Conservation (phyloP, 2,329 filamentous ascomycete species). For the Microsporum canis region DNA sequence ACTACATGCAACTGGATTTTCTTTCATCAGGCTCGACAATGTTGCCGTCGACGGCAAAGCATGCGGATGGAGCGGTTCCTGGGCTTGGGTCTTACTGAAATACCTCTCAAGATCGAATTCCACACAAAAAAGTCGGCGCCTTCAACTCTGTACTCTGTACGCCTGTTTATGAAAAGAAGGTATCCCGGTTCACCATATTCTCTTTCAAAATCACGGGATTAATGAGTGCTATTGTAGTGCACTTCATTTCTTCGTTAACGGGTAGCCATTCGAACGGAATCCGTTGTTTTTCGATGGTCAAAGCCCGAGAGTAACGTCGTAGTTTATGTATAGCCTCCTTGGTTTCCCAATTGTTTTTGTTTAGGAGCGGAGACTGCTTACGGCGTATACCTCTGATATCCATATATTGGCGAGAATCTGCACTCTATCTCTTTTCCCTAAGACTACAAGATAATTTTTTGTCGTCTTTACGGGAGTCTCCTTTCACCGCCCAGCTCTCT, state of each 20-base stretch:
- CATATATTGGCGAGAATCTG: not conserved
- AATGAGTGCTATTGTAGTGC: not conserved
- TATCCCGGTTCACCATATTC: not conserved
- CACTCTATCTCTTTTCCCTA: not conserved
- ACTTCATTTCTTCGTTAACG: not conserved
- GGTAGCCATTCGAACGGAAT: not conserved
- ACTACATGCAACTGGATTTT: not conserved
- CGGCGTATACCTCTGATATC: not conserved
- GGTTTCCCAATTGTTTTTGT: not conserved
- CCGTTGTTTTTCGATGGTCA: not conserved
- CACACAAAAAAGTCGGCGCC: not conserved
- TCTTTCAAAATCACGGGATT: not conserved
- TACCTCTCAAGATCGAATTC: not conserved
- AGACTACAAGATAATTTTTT: no score
- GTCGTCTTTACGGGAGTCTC: not conserved
- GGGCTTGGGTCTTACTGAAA: not conserved
- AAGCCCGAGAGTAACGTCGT: not conserved
- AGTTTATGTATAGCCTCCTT: not conserved
- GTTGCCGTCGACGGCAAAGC: not conserved
- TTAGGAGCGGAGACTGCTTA: not conserved
- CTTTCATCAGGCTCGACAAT: not conserved
- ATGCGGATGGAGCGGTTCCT: not conserved
- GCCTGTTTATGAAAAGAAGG: not conserved
- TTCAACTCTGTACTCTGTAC: not conserved
- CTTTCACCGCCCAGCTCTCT: not conserved